Conservation (phyloP, 2,329 filamentous ascomycete species). For the Ophiosphaerella korrae region DNA sequence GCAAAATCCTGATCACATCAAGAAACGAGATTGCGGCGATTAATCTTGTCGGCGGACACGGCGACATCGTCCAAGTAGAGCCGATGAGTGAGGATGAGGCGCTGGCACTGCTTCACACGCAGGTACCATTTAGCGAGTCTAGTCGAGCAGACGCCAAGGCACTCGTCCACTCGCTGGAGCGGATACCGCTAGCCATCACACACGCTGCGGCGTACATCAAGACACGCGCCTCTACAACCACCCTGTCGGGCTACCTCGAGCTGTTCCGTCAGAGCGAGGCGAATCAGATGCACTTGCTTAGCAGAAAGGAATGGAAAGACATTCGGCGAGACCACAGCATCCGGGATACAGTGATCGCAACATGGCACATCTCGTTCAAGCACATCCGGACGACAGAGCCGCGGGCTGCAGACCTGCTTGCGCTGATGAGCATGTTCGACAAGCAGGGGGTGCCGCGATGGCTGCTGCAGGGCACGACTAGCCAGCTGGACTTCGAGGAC, state of each 20-base stretch:
- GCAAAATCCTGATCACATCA: conserved; percentile 18
- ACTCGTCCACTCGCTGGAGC: conserved; percentile 30
- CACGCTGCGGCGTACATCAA: conserved; percentile 9
- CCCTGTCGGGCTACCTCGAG: conserved; percentile 7
- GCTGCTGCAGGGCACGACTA: conserved; percentile 9
- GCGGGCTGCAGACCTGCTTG: conserved; percentile 50
- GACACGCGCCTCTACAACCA: conserved; percentile 3
- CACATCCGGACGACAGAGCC: conserved; percentile 37
- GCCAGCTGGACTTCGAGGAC: conserved; percentile 16
- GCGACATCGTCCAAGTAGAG: conserved; percentile 18
- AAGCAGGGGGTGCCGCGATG: conserved; percentile 16
- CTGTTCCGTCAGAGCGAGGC: conserved; percentile 35
- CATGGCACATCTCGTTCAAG: conserved; percentile 39
- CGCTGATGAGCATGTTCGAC: conserved; percentile 36
- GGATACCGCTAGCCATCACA: conserved; percentile 18
- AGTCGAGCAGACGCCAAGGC: conserved; percentile 6
- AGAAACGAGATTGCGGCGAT: conserved; percentile 19
- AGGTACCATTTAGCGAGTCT: conserved; percentile 11
- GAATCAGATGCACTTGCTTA: conserved; percentile 22
- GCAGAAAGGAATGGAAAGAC: conserved; percentile 29
- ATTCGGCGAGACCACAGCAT: conserved; percentile 38
- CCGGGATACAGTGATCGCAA: conserved; percentile 41
- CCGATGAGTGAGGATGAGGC: conserved; percentile 28
- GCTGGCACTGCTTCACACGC: conserved; percentile 25
- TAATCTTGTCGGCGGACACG: conserved; percentile 16